phyloP scores from a whole-genome alignment of 306 rosid genomes.

The Cucurbita argyrosperma region DNA sequence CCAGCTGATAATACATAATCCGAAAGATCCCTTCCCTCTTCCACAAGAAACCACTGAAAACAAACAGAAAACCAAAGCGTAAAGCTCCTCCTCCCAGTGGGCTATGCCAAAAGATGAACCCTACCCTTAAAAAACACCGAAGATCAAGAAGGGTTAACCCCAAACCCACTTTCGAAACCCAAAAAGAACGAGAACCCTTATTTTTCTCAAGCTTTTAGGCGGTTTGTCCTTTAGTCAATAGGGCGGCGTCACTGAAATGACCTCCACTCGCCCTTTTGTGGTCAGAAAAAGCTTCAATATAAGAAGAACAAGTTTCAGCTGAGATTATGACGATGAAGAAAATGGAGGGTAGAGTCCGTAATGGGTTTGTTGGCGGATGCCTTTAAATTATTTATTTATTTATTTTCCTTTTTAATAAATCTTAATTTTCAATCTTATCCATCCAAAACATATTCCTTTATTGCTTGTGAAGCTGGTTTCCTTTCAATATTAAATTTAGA shows the following conservation, averaged over 20 bases:
- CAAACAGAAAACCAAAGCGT: background rate
- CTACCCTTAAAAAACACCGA: background rate
- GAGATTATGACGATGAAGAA: background rate
- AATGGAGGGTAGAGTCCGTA: background rate
- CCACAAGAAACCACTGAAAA: slow-evolving; percentile 4
- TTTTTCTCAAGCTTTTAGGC: background rate
- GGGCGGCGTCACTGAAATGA: background rate
- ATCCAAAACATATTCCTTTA: slow-evolving; percentile 3
- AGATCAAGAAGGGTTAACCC: background rate
- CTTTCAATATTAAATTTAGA: background rate
- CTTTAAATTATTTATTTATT: background rate
- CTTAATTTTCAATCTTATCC: slow-evolving; percentile 1
- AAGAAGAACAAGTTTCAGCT: slow-evolving; percentile 4
- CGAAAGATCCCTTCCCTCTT: slow-evolving; percentile 15
- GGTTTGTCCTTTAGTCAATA: slow-evolving; percentile 1
- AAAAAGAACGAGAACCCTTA: background rate
- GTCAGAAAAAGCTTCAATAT: background rate
- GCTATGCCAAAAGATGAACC: background rate
- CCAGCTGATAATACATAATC: slow-evolving; percentile 56
- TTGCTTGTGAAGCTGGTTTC: slow-evolving; percentile 3
- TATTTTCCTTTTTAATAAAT: background rate
- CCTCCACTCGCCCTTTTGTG: slow-evolving; percentile 10
- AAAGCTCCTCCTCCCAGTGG: background rate
- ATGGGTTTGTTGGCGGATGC: background rate
- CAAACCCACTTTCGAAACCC: background rate